Conservation (phyloP, 768 basidiomycete species). For the Galerina sulciceps region DNA sequence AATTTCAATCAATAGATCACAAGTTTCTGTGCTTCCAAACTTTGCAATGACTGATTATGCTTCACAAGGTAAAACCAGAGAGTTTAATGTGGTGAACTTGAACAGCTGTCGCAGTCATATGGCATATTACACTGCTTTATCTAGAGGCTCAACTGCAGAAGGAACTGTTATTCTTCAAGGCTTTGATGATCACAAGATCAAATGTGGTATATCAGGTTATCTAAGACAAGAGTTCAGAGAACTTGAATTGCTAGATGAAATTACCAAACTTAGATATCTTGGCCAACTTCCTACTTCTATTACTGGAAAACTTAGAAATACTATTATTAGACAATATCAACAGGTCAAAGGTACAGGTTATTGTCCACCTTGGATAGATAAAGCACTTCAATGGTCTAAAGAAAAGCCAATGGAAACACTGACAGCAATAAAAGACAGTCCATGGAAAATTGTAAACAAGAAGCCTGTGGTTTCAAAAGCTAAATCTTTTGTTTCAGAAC, state of each 20-base stretch:
- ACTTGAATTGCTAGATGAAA: background rate
- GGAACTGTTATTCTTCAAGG: background rate
- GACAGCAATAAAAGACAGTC: no score
- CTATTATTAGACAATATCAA: constrained; percentile 26
- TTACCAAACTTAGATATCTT: no score
- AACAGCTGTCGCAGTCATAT: constrained; percentile 25
- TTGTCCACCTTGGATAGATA: no score
- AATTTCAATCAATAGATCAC: constrained; percentile 21
- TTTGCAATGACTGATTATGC: constrained; percentile 40
- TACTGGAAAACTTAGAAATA: no score
- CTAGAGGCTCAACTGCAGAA: background rate
- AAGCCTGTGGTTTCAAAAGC: no score
- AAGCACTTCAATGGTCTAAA: no score
- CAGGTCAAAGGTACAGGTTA: constrained; percentile 22
- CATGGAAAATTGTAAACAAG: no score
- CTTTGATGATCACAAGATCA: background rate
- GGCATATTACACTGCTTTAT: constrained; percentile 30
- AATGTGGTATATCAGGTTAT: background rate
- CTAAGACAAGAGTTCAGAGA: background rate
- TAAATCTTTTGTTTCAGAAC: no score
- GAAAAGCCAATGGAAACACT: no score
- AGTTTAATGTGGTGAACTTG: constrained; percentile 28
- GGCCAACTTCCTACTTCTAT: no score
- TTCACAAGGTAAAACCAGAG: constrained; percentile 35
- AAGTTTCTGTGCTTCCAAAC: constrained; percentile 29